phyloP scores from a whole-genome alignment of 768 basidiomycete species.

The Leccinum uliginosum region DNA sequence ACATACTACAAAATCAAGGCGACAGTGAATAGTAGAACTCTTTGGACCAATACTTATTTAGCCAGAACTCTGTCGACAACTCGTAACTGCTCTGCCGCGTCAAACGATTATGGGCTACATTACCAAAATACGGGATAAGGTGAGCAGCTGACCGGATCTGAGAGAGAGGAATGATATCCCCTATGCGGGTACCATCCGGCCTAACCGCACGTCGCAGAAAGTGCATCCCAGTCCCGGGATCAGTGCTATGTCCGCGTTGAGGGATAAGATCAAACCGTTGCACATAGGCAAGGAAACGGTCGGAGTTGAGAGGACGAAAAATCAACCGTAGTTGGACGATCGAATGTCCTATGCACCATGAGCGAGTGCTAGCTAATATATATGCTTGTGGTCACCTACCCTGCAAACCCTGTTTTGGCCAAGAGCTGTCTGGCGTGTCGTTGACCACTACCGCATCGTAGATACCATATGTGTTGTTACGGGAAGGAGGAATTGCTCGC shows the following conservation, averaged over 20 bases:
- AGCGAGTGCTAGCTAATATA: neutral
- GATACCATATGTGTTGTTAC: neutral
- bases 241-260: neutral
- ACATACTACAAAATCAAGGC: neutral
- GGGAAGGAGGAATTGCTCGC: neutral
- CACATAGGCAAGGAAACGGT: neutral
- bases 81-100: neutral
- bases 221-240: neutral
- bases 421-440: neutral
- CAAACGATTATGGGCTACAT: neutral
- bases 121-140: neutral
- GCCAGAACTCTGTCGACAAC: neutral
- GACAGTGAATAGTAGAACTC: neutral
- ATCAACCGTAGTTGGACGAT: neutral
- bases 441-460: neutral
- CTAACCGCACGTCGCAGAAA: neutral
- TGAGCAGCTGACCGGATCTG: neutral
- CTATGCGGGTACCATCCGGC: neutral
- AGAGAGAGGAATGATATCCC: neutral
- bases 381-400: neutral
- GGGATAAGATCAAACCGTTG: neutral
- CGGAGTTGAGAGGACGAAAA: neutral
- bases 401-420: neutral
- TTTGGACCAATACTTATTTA: constrained; percentile 1
- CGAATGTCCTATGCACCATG: neutral